phyloP scores from a whole-genome alignment of 2,329 filamentous ascomycete species.

The Ophiocordyceps camponoti-saundersi region DNA sequence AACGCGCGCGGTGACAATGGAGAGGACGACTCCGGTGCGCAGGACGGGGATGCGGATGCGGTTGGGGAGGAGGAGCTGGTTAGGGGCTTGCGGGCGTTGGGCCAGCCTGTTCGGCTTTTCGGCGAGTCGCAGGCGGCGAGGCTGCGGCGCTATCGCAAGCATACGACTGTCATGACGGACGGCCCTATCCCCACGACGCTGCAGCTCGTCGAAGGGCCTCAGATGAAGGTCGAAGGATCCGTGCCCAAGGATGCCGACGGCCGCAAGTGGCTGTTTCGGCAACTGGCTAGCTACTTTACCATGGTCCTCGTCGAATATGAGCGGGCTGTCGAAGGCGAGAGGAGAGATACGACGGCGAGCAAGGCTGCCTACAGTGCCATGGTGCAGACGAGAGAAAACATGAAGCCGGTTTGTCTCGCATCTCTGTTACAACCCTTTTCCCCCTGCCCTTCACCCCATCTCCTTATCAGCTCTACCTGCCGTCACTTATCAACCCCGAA shows the following conservation, averaged over 20 bases:
- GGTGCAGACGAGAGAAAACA: slow-evolving; percentile 72
- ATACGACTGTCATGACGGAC: slow-evolving; percentile 44
- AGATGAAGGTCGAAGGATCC: slow-evolving; percentile 65
- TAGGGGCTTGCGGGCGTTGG: slow-evolving; percentile 48
- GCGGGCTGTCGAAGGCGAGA: slow-evolving; percentile 51
- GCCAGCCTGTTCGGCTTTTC: slow-evolving; percentile 62
- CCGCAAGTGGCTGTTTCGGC: slow-evolving; percentile 60
- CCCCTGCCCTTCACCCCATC: background rate
- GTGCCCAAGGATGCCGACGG: slow-evolving; percentile 47
- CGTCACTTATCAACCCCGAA: background rate
- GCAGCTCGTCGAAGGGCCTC: slow-evolving; percentile 60
- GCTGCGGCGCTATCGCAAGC: slow-evolving; percentile 52
- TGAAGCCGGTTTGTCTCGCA: slow-evolving; percentile 45
- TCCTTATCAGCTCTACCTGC: background rate
- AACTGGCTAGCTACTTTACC: slow-evolving; percentile 88
- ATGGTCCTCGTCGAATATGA: slow-evolving; percentile 90
- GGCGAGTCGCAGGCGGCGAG: slow-evolving; percentile 60
- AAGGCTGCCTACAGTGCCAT: slow-evolving; percentile 72
- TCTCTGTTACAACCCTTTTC: background rate
- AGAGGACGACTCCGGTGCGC: slow-evolving; percentile 23
- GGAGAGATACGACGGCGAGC: slow-evolving; percentile 52
- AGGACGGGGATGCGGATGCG: slow-evolving; percentile 14
- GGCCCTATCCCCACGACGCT: slow-evolving; percentile 81
- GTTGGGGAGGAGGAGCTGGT: slow-evolving; percentile 56
- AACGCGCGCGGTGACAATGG: slow-evolving; percentile 15